A percentile compares a stretch with the other conserved stretches of the same genome.
Evolutionary conservation across 2,329 filamentous ascomycete species (phyloP).

Genomic region (Lecanicillium sp.): DNA sequence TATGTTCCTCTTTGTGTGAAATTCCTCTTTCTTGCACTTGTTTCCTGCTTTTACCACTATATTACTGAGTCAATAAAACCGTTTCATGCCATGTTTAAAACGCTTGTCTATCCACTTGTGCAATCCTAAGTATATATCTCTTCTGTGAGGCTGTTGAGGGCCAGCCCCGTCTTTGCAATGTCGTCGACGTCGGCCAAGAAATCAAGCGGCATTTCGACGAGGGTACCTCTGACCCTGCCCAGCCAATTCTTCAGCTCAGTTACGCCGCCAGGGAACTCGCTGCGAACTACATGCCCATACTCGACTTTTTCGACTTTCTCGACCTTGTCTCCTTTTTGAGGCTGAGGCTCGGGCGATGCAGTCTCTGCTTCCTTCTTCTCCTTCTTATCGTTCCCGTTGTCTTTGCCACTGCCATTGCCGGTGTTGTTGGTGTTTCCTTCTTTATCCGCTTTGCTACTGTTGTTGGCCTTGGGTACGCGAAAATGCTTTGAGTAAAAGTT

Average conservation of each 20-base stretch:
- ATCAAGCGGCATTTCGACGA: slow-evolving; percentile 85
- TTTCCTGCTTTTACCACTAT: slow-evolving; percentile 1
- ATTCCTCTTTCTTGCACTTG: slow-evolving; percentile 5
- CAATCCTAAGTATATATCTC: slow-evolving; percentile 70
- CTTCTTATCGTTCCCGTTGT: neutral
- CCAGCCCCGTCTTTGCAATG: slow-evolving; percentile 74
- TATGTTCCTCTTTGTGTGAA: slow-evolving; percentile 8
- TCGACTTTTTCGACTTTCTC: slow-evolving; percentile 54
- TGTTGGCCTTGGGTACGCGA: slow-evolving; percentile 42
- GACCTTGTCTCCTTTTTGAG: slow-evolving; percentile 40
- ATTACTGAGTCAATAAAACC: neutral
- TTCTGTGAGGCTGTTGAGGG: slow-evolving; percentile 63
- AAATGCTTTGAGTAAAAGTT: slow-evolving; percentile 63
- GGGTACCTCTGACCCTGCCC: slow-evolving; percentile 56
- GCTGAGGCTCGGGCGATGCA: slow-evolving; percentile 12
- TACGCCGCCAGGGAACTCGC: slow-evolving; percentile 67
- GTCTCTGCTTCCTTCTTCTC: neutral
- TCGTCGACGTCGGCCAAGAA: slow-evolving; percentile 79
- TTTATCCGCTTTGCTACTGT: slow-evolving; percentile 32
- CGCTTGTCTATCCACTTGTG: no score
- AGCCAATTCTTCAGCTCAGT: slow-evolving; percentile 66
- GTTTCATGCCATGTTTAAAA: no score
- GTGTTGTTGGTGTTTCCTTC: slow-evolving; percentile 18
- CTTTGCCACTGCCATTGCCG: no score
- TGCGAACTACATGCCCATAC: slow-evolving; percentile 81